Base-by-base conservation (phyloP, 805 yeast genomes). In the Scheffersomyces amazonensis region DNA sequence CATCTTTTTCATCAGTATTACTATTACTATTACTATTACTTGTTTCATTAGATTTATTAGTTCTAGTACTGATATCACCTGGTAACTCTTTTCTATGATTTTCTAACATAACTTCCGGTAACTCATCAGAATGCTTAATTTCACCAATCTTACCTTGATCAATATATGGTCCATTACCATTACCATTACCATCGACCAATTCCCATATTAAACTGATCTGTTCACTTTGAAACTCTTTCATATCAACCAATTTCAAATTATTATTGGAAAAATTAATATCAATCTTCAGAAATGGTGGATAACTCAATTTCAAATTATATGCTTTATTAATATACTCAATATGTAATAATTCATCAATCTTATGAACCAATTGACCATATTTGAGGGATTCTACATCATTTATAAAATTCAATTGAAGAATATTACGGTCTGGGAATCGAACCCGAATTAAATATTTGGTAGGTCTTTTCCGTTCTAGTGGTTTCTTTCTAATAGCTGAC, bases 171-270 rank as follows among this genome's bases (percentile, higher is more conserved):
- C 66, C 68, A 10, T 34, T 39, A 5, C 36, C 15, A 8, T 30
- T 15, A 11, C 32, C 21, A 11, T 37, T 39, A 3, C 31, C 35
- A 5, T 33, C 48, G 3, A 45, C 34, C 10, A 52, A 36, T 37
- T 64, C 71, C 69, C 71, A 67, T n/a, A 69, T 59, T 23, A 69
- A 49, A 9, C 57, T 43, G 6, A 62, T 49, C 38, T 58, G 53
- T 37, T 62, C 69, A 30, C 41, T 48, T 32, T 47, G 53, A 32
- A 69, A 66, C 5, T 55, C 59, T 3, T 60, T 60, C 16, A 61
- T 50, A 10, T 60, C 58, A 7, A 46, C 41, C 20, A 69, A 47
- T 9, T 42, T 35, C 10, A 40, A 34, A 36, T 52, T 55, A 46
- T 69, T 69, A 20, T 41, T 46, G 2, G 31, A 44, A 41, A 66